phyloP scores from a whole-genome alignment of 768 basidiomycete species.

The Paxillus involutus region DNA sequence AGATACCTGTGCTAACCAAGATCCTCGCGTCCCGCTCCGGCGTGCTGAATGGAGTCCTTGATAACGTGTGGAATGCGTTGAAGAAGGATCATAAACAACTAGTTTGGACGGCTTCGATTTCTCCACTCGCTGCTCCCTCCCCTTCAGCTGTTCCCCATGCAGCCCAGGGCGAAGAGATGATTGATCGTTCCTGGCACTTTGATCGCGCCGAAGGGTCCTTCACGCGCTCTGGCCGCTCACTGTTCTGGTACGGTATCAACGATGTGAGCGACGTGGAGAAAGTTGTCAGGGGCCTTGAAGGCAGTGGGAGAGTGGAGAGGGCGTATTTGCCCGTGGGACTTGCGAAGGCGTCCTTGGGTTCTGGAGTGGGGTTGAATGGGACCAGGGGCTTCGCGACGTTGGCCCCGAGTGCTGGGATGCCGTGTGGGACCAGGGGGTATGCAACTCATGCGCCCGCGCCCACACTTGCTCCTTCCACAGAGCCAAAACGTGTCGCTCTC shows the following conservation, averaged over 20 bases:
- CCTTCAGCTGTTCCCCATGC: conserved; percentile 3
- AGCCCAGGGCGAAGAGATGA: conserved; percentile 70
- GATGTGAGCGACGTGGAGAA: conserved; percentile 90
- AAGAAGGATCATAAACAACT: conserved; percentile 90
- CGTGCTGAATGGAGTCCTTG: conserved; percentile 89
- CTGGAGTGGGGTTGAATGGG: not conserved
- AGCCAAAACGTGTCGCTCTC: conserved; percentile 86
- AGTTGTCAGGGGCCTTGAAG: conserved; percentile 72
- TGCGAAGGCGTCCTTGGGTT: conserved; percentile 12
- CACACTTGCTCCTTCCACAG: conserved; percentile 41
- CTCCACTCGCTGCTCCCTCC: conserved; percentile 11
- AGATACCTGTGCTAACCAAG: conserved; percentile 90
- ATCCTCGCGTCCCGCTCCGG: conserved; percentile 87
- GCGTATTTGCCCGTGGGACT: conserved; percentile 69
- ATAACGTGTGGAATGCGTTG: conserved; percentile 97
- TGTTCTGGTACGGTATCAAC: conserved; percentile 98
- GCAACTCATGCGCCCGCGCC: conserved; percentile 56
- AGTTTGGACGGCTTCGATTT: conserved; percentile 94
- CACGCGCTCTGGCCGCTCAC: conserved; percentile 86
- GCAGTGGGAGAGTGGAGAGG: conserved; percentile 81
- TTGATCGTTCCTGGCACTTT: conserved; percentile 95
- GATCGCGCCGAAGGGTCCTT: conserved; percentile 98
- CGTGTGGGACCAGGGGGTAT: conserved; percentile 69
- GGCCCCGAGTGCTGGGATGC: conserved; percentile 31
- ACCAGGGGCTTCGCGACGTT: conserved; percentile 20